These are phyloP conservation scores for Saposhnikovia divaricata DNA, from an alignment of 129 eudicot species.

Conservation along the genomic window DNA sequence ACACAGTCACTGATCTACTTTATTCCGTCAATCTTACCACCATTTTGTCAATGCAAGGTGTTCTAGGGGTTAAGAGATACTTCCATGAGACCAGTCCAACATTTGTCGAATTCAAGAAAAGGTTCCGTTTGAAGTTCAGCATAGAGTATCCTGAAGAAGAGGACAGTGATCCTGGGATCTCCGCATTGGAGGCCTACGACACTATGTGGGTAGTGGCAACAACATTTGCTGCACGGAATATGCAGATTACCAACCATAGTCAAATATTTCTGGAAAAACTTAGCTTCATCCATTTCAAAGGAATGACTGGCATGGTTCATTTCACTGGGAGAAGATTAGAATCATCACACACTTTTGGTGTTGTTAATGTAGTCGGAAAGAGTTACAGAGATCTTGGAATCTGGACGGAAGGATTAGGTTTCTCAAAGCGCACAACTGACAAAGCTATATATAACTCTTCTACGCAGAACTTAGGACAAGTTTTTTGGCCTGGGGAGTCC, in stretches of 20 bases:
- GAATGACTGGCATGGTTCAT: constrained; percentile 26
- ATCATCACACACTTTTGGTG: constrained; percentile 8
- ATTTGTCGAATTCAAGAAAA: not conserved
- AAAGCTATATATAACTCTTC: not conserved
- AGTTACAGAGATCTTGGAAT: constrained; percentile 35
- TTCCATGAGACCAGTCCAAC: not conserved
- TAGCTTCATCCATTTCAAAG: constrained; percentile 22
- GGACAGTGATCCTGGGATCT: constrained; percentile 33
- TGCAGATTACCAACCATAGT: not conserved
- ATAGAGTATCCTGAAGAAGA: constrained; percentile 24
- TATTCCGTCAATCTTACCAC: constrained; percentile 7
- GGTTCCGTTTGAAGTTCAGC: not conserved
- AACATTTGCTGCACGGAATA: constrained; percentile 11
- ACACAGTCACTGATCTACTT: constrained; percentile 11
- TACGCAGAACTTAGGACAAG: constrained; percentile 2
- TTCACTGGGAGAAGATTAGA: constrained; percentile 20
- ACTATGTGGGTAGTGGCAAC: constrained; percentile 25
- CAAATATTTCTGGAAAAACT: constrained; percentile 14
- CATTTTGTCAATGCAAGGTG: constrained; percentile 34
- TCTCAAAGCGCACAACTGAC: constrained; percentile 8
- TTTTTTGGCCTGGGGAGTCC: constrained; percentile 47
- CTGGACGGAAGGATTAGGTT: constrained; percentile 30
- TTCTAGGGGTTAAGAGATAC: constrained; percentile 25
- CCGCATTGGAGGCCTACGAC: constrained; percentile 44
- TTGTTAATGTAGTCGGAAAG: constrained; percentile 9